Percentiles rank a stretch among this genome's conserved stretches.
Evolutionary conservation across 2,329 filamentous ascomycete genomes (phyloP).

Genomic region (Pestalotiopsis sp.): DNA sequence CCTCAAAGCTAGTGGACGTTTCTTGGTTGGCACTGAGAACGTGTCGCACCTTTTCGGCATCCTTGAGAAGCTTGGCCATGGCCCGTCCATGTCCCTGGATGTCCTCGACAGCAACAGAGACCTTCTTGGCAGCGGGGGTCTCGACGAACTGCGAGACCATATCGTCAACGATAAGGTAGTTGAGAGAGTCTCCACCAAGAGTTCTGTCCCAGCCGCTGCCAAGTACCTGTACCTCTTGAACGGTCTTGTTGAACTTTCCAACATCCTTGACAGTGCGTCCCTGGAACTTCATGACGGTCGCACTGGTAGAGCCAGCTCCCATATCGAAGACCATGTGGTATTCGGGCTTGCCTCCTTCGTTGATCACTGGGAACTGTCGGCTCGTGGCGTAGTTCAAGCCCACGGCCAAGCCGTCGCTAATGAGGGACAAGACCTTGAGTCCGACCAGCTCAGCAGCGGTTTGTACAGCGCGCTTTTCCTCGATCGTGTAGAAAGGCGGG

Average conservation of each 20-base stretch:
- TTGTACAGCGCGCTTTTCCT: constrained; percentile 86
- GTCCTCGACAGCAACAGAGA: constrained; percentile 60
- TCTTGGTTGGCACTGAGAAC: constrained; percentile 92
- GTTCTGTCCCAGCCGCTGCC: constrained; percentile 87
- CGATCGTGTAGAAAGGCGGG: constrained; percentile 84
- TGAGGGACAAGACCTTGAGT: constrained; percentile 78
- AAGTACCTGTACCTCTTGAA: constrained; percentile 91
- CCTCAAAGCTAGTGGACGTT: constrained; percentile 80
- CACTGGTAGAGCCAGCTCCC: constrained; percentile 93
- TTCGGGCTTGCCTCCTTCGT: constrained; percentile 83
- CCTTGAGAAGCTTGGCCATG: constrained; percentile 88
- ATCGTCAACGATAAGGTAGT: constrained; percentile 84
- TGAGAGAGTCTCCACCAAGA: constrained; percentile 87
- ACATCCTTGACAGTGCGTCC: constrained; percentile 86
- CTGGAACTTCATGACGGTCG: constrained; percentile 88
- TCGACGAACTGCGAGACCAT: constrained; percentile 81
- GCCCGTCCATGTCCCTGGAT: constrained; percentile 79
- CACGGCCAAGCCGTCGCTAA: constrained; percentile 90
- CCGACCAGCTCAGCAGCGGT: constrained; percentile 86
- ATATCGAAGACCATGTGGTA: constrained; percentile 95
- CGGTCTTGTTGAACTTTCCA: constrained; percentile 91
- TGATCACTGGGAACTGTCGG: constrained; percentile 83
- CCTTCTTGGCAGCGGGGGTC: constrained; percentile 67
- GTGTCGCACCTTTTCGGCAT: constrained; percentile 84
- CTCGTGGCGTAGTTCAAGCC: constrained; percentile 94